These are phyloP conservation scores for Aspergillus diversus DNA, from an alignment of 495 filamentous ascomycete genomes.

Conservation along the genomic window DNA sequence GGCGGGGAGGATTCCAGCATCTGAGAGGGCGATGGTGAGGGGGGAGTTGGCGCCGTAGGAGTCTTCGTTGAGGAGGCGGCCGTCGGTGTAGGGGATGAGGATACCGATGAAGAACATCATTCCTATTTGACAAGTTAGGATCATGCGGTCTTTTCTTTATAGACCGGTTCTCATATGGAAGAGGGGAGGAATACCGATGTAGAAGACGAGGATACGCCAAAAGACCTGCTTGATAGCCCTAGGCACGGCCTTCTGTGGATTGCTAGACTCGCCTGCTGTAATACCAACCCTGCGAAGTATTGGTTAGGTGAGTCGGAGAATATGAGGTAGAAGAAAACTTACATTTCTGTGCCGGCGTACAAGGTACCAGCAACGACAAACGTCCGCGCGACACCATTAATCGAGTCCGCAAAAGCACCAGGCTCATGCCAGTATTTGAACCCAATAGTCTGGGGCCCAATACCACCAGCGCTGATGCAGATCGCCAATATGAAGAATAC, in stretches of 20 bases:
- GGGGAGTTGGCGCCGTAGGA: conserved; percentile 66
- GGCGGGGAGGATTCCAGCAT: conserved; percentile 68
- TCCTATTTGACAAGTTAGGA: conserved; percentile 25
- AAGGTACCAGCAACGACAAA: conserved; percentile 67
- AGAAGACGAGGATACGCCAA: conserved; percentile 71
- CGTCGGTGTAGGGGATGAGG: conserved; percentile 56
- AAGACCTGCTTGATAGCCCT: conserved; percentile 71
- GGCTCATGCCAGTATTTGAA: conserved; percentile 67
- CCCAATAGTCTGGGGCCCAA: conserved; percentile 56
- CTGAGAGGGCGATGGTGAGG: conserved; percentile 71
- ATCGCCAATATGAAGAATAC: conserved; percentile 65
- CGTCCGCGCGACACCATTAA: conserved; percentile 62
- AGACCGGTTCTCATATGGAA: background rate
- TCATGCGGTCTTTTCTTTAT: background rate
- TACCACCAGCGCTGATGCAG: conserved; percentile 62
- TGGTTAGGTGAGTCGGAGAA: no score
- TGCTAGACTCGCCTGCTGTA: conserved; percentile 70
- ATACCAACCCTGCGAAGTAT: conserved; percentile 53
- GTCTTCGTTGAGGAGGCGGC: conserved; percentile 35
- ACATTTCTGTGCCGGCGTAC: conserved; percentile 72
- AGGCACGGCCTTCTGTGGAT: conserved; percentile 65
- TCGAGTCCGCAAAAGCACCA: conserved; percentile 62
- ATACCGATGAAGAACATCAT: conserved; percentile 72
- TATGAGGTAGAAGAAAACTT: conserved; percentile 1
- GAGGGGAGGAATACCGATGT: conserved; percentile 56